A percentile compares a stretch with the other conserved stretches of the same genome.
These are phyloP conservation scores for Geotrichum candidum DNA, from an alignment of 1,139 yeast species.

Conservation along the genomic window DNA sequence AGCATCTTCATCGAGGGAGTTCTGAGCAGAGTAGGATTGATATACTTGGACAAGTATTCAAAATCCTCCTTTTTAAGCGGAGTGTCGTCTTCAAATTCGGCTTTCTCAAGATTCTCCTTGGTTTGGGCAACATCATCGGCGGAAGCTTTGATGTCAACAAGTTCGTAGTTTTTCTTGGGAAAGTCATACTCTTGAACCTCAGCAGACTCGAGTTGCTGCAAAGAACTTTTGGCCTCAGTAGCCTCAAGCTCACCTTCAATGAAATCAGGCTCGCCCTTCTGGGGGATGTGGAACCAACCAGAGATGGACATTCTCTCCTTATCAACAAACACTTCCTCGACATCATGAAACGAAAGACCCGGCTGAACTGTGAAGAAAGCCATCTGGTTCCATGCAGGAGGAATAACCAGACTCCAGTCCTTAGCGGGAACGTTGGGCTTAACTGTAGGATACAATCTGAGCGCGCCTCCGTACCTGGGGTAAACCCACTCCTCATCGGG, in stretches of 20 bases:
- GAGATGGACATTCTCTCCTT: conserved; percentile 86
- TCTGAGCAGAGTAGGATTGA: conserved; percentile 53
- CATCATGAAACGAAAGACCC: conserved; percentile 94
- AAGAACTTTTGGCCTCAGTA: conserved; percentile 68
- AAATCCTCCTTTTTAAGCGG: conserved; percentile 37
- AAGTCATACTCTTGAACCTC: conserved; percentile 76
- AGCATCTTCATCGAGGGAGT: conserved; percentile 41
- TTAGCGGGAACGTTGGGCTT: conserved; percentile 86
- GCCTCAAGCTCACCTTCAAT: conserved; percentile 68
- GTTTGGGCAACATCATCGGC: neutral
- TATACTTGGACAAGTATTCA: conserved; percentile 44
- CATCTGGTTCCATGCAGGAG: conserved; percentile 92
- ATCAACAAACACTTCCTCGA: conserved; percentile 90
- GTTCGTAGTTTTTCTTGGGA: conserved; percentile 39
- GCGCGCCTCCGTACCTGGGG: conserved; percentile 83
- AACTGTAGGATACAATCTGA: conserved; percentile 79
- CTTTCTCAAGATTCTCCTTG: neutral
- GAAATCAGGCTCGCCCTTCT: conserved; percentile 80
- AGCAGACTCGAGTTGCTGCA: conserved; percentile 72
- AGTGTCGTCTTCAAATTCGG: conserved; percentile 11
- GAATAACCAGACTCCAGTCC: conserved; percentile 61
- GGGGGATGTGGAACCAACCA: conserved; percentile 99
- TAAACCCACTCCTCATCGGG: conserved; percentile 81
- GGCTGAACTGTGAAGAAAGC: conserved; percentile 96
- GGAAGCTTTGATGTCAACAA: neutral